Evolutionary conservation across 371 early-diverging fungal species (phyloP).

Genomic region (Dichotomocladium elegans): DNA sequence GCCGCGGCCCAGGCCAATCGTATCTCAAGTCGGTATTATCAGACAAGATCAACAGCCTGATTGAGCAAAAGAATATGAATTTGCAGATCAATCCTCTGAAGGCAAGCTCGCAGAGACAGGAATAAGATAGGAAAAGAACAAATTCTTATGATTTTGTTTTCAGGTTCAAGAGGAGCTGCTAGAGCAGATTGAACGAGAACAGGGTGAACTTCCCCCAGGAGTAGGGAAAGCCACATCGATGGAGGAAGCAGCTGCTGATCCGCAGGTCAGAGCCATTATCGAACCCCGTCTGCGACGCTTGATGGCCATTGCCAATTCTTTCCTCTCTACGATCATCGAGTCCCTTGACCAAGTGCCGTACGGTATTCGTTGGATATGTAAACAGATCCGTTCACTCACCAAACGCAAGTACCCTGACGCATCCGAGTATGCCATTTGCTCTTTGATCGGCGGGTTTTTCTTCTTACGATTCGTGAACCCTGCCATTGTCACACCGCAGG

Average conservation of each 20-base stretch:
- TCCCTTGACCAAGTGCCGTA: slow-evolving; percentile 87
- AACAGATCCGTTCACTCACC: slow-evolving; percentile 86
- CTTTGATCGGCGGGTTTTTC: slow-evolving; percentile 93
- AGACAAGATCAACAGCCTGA: slow-evolving; percentile 68
- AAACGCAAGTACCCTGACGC: slow-evolving; percentile 87
- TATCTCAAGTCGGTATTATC: slow-evolving; percentile 89
- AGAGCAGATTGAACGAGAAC: slow-evolving; percentile 60
- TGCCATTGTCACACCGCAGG: slow-evolving; percentile 91
- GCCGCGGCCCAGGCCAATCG: slow-evolving; percentile 91
- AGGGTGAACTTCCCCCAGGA: slow-evolving; percentile 41
- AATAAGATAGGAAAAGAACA: too few relatives aligned
- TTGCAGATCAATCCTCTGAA: slow-evolving; percentile 88
- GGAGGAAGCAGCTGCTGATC: slow-evolving; percentile 69
- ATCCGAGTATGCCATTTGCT: slow-evolving; percentile 78
- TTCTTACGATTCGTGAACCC: slow-evolving; percentile 93
- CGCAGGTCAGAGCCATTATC: slow-evolving; percentile 75
- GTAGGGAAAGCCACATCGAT: slow-evolving; percentile 68
- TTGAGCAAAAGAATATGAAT: slow-evolving; percentile 53
- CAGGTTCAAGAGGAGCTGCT: slow-evolving; percentile 82
- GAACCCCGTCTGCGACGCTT: slow-evolving; percentile 72
- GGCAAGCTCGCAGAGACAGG: slow-evolving; percentile 11
- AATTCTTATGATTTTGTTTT: too few relatives aligned
- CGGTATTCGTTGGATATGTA: slow-evolving; percentile 95
- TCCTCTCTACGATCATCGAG: slow-evolving; percentile 76
- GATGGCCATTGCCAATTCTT: slow-evolving; percentile 76